Base-by-base conservation (phyloP, 257 asterid genomes). In the Echium plantagineum region DNA sequence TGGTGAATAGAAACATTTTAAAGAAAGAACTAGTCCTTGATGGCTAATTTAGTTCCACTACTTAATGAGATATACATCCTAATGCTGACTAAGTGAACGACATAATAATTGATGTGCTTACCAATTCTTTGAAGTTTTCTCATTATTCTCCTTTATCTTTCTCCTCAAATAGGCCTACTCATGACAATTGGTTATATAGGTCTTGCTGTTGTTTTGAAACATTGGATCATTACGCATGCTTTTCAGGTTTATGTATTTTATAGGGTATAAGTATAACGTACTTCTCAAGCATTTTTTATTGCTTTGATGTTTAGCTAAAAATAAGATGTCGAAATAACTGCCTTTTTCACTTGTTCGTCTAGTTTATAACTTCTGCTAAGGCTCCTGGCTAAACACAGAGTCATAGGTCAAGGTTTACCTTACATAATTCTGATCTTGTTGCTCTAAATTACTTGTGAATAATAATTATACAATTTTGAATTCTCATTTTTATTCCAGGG, bases 401-500 rank as follows among this genome's bases (percentile, higher is more conserved):
- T 35, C 46, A 7, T 42, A 10, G 16, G 15, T 12, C 49, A 42
- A 42, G 5, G 49, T 42, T 42, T 42, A 3, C 49, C 13, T 10
- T 17, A 42, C 49, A 42, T 42, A 3, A 10, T 10, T 42, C 17
- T 42, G 1, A 42, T 4, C 16, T 42, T 42, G 5, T 42, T 7
- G 49, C 49, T 42, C 49, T 42, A 13, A 10, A 42, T 12, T 4
- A 1, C 55, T 54, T 15, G 22, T 35, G 32, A 63, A 8, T 21
- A n/a, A 15, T 16, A 53, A 53, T 53, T 6, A n/a, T 16, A 15
- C 57, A n/a, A n/a, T n/a, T 53, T 53, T 8, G 24, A 1, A 7
- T 15, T 53, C 38, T 18, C 58, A 20, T 49, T 48, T 31, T 18
- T 18, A 2, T 20, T 66, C 74, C 94, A 93, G 98, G 69, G 84